These are phyloP conservation scores for Coniferiporia weirii DNA, from an alignment of 1,284 basidiomycete genomes.

Conservation along the genomic window DNA sequence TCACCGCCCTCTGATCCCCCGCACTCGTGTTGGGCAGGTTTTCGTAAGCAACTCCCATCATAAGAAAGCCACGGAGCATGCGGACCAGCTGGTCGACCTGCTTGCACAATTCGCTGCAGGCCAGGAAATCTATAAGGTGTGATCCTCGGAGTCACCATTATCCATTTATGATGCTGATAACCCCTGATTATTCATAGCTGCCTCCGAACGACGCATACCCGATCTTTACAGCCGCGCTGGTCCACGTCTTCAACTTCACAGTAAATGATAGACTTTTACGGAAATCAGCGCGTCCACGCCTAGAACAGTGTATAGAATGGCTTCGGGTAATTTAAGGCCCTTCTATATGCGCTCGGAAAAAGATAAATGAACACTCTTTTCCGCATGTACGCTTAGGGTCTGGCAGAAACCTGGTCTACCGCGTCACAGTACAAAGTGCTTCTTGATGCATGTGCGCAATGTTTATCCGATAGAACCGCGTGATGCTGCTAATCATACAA, in stretches of 20 bases:
- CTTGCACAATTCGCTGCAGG: slow-evolving; percentile 16
- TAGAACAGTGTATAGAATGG: slow-evolving; percentile 19
- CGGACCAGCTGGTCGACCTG: slow-evolving; percentile 18
- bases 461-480: background rate
- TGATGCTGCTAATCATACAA: background rate
- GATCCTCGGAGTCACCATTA: background rate
- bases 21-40: slow-evolving; percentile 10
- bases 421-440: slow-evolving; percentile 16
- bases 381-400: slow-evolving; percentile 4
- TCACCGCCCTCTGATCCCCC: slow-evolving; percentile 16
- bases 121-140: slow-evolving; percentile 16
- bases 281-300: slow-evolving; percentile 10
- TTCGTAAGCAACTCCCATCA: slow-evolving; percentile 17
- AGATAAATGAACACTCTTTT: background rate
- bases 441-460: slow-evolving; percentile 17
- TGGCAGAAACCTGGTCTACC: slow-evolving; percentile 19
- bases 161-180: background rate
- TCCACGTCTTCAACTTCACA: slow-evolving; percentile 18
- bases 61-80: slow-evolving; percentile 18
- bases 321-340: slow-evolving; percentile 8
- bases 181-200: slow-evolving; percentile 8
- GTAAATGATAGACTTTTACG: slow-evolving; percentile 12
- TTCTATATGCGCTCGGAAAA: background rate
- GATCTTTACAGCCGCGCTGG: slow-evolving; percentile 16
- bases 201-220: slow-evolving; percentile 19